Evolutionary conservation across 2,329 filamentous ascomycete genomes (phyloP).

Genomic region (Ophiostoma sp.): DNA sequence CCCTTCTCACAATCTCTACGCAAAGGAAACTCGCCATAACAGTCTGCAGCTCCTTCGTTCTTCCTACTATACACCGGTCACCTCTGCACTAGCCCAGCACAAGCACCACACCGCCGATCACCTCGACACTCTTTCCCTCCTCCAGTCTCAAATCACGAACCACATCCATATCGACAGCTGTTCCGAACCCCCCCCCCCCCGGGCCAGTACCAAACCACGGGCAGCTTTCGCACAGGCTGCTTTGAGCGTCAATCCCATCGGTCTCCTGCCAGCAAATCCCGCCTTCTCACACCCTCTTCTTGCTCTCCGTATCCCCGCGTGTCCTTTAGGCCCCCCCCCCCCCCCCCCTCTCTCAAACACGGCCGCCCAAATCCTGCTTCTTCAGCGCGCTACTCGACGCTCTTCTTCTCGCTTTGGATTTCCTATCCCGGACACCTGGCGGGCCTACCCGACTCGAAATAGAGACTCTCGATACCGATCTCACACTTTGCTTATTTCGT

Average conservation of each 20-base stretch:
- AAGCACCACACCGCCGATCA: background rate
- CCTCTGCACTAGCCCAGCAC: background rate
- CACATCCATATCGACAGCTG: background rate
- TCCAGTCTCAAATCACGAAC: background rate
- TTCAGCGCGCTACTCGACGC: background rate
- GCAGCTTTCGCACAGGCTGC: background rate
- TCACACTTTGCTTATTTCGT: background rate
- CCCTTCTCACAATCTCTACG: background rate
- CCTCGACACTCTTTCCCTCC: constrained; percentile 5
- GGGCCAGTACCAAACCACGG: background rate
- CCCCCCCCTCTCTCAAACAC: background rate
- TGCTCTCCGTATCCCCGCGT: background rate
- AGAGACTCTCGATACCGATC: background rate
- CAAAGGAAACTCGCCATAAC: background rate
- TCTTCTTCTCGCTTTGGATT: background rate
- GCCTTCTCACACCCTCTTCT: background rate
- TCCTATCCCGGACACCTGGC: background rate
- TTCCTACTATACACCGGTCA: background rate
- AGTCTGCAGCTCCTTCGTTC: background rate
- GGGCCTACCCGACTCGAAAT: constrained; percentile 1
- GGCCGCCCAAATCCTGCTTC: background rate
- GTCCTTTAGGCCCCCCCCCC: too few relatives aligned
- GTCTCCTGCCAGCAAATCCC: background rate
- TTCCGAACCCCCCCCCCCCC: background rate
- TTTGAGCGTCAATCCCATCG: background rate